Conservation (phyloP, 78 protist genomes). For the Dictyostelium discoideum region DNA sequence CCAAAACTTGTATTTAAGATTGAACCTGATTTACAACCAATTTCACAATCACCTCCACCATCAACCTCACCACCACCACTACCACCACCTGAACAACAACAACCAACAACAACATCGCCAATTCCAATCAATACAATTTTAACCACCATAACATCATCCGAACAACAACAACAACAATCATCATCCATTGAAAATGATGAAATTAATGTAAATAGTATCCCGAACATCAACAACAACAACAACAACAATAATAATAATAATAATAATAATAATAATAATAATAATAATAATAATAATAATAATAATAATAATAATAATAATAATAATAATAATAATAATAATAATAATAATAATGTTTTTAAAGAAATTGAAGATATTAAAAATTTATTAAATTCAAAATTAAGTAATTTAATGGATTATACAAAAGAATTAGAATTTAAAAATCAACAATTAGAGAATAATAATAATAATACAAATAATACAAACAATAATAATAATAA, state of each 20-base stretch:
- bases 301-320: neutral
- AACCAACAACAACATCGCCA: neutral
- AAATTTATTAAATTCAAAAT: neutral
- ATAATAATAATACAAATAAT: neutral
- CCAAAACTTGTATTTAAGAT: slow-evolving; percentile 1
- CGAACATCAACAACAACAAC: neutral
- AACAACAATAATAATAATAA: too few relatives aligned
- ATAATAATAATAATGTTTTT: neutral
- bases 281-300: neutral
- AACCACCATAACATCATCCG: neutral
- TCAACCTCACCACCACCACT: neutral
- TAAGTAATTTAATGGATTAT: neutral
- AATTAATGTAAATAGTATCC: neutral
- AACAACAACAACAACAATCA: neutral
- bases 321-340: neutral
- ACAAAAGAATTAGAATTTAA: slow-evolving; percentile 2
- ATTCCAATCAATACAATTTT: too few relatives aligned
- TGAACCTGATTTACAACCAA: slow-evolving; percentile 11
- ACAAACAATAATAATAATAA: neutral
- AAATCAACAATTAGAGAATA: neutral
- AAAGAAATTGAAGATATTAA: slow-evolving; percentile 10
- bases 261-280: neutral
- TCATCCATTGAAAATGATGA: neutral
- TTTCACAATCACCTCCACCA: neutral
- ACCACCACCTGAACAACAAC: neutral